Conservation (phyloP, 805 yeast genomes). For the Yamadazyma insecticola region DNA sequence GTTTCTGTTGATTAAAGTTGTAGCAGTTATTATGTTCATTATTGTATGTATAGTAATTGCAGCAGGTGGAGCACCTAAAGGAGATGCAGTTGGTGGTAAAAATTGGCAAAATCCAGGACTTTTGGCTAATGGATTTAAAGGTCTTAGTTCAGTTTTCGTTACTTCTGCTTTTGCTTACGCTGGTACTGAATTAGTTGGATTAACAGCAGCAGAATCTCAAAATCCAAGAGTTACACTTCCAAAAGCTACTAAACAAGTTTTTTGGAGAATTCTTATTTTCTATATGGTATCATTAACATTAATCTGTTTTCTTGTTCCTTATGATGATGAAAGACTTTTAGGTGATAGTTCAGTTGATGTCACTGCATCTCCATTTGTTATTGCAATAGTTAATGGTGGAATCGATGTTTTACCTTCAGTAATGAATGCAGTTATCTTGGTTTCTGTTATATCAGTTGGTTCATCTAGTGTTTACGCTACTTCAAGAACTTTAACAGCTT, state of each 20-base stretch:
- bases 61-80: conserved; percentile 46
- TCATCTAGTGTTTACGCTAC: conserved; percentile 69
- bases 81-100: conserved; percentile 44
- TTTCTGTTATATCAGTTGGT: conserved; percentile 69
- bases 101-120: conserved; percentile 55
- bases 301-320: conserved; percentile 71
- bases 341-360: conserved; percentile 51
- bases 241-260: conserved; percentile 72
- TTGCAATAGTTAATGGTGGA: conserved; percentile 64
- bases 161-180: conserved; percentile 54
- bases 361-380: conserved; percentile 69
- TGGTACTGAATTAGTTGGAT: conserved; percentile 49
- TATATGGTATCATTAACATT: conserved; percentile 55
- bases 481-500: conserved; percentile 62
- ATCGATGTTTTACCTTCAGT: conserved; percentile 64
- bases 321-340: conserved; percentile 38
- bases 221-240: conserved; percentile 68
- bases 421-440: conserved; percentile 65
- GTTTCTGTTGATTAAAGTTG: conserved; percentile 60
- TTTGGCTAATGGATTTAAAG: conserved; percentile 45
- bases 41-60: conserved; percentile 42
- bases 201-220: conserved; percentile 57
- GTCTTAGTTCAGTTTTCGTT: conserved; percentile 36
- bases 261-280: conserved; percentile 74
- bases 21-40: conserved; percentile 54